phyloP scores from a whole-genome alignment of 345 rosid genomes.

The Clarkia xantiana region DNA sequence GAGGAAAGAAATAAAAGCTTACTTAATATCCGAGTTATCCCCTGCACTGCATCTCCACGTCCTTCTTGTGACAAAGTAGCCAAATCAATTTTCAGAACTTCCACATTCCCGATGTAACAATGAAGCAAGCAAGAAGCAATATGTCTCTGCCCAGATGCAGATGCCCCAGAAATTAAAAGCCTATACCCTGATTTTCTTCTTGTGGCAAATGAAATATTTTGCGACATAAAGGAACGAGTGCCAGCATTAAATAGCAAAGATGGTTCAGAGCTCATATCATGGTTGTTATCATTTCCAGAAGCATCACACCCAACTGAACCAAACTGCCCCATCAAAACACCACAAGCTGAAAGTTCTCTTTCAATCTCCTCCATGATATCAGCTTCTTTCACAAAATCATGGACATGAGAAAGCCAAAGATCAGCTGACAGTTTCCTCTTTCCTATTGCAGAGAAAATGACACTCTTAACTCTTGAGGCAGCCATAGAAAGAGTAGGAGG shows the following conservation, averaged over 20 bases:
- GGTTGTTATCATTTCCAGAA: conserved; percentile 20
- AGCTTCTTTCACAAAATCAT: conserved; percentile 45
- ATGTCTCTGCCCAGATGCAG: conserved; percentile 87
- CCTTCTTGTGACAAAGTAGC: conserved; percentile 93
- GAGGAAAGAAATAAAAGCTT: conserved; percentile 24
- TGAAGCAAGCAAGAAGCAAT: conserved; percentile 85
- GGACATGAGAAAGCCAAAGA: conserved; percentile 56
- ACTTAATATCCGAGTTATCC: conserved; percentile 72
- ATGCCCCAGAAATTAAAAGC: conserved; percentile 60
- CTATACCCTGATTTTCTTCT: conserved; percentile 52
- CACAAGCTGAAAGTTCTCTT: conserved; percentile 40
- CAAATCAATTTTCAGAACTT: conserved; percentile 78
- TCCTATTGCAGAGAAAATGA: conserved; percentile 43
- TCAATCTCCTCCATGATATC: conserved; percentile 43
- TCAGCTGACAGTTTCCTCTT: conserved; percentile 34
- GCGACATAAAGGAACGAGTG: conserved; percentile 14
- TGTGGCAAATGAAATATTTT: conserved; percentile 24
- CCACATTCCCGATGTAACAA: conserved; percentile 65
- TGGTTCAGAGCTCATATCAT: conserved; percentile 18
- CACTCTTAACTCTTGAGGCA: conserved; percentile 35
- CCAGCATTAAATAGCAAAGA: conserved; percentile 17
- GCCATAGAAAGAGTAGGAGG: conserved; percentile 68
- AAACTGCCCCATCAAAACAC: conserved; percentile 39
- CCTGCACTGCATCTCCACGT: conserved; percentile 74
- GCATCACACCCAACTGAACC: conserved; percentile 27